A percentile compares a stretch with the other conserved stretches of the same genome.
phyloP scores from a whole-genome alignment of 495 filamentous ascomycete genomes.

The Hyaloscypha hepaticicola region DNA sequence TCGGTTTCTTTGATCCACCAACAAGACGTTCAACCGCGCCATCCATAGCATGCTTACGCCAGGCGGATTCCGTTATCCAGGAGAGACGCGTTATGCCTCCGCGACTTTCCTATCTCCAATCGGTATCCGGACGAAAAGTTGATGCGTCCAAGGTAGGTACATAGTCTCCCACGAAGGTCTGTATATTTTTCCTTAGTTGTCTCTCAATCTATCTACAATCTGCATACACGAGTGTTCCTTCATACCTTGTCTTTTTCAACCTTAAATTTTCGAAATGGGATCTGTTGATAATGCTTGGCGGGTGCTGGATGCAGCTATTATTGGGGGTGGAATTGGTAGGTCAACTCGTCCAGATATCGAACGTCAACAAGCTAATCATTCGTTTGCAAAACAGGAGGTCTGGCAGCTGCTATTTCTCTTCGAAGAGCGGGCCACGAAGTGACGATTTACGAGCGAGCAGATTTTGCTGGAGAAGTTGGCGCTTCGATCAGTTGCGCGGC shows the following conservation, averaged over 20 bases:
- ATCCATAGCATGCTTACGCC: not conserved
- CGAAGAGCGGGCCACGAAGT: constrained; percentile 54
- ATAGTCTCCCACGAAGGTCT: not conserved
- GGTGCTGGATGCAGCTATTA: constrained; percentile 26
- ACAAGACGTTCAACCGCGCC: not conserved
- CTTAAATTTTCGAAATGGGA: constrained; percentile 15
- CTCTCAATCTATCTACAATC: not conserved
- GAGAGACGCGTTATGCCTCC: not conserved
- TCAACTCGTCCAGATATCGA: not conserved
- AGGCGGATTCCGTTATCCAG: not conserved
- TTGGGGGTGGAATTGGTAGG: constrained; percentile 28
- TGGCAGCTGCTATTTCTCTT: constrained; percentile 55
- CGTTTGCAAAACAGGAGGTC: constrained; percentile 37
- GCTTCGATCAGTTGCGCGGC: constrained; percentile 60
- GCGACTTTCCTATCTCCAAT: constrained; percentile 6
- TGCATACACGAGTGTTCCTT: constrained; percentile 2
- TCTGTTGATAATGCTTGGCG: constrained; percentile 10
- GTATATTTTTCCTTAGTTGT: not conserved
- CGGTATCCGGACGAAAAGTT: not conserved
- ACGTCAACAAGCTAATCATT: constrained; percentile 3
- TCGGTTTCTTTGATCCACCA: not conserved
- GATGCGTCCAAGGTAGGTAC: not conserved
- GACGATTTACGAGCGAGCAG: constrained; percentile 53
- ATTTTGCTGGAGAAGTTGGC: constrained; percentile 52
- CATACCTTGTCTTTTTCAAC: not conserved